A percentile compares a stretch with the other conserved stretches of the same genome.
Evolutionary conservation across 2,329 filamentous ascomycete genomes (phyloP).

Genomic region (Colletotrichum eremochloae): DNA sequence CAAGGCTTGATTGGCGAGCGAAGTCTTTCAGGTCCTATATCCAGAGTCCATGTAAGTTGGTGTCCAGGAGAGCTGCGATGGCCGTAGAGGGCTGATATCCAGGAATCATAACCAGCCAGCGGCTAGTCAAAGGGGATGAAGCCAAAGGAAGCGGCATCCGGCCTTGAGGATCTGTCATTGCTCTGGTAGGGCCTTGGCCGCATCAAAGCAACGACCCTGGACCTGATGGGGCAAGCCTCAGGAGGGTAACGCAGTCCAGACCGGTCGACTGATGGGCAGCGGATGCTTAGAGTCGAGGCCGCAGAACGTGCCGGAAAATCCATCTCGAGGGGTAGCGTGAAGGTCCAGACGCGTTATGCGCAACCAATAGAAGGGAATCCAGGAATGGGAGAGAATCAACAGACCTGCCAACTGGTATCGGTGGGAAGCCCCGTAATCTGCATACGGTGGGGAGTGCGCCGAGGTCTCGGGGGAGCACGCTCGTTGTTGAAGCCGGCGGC

Average conservation of each 20-base stretch:
- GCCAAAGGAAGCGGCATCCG: slow-evolving; percentile 28
- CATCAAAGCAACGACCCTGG: slow-evolving; percentile 40
- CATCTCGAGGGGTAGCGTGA: slow-evolving; percentile 17
- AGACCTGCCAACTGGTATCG: slow-evolving; percentile 99
- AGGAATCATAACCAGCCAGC: slow-evolving; percentile 19
- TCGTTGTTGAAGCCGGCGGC: slow-evolving; percentile 62
- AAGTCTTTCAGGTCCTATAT: slow-evolving; percentile 99
- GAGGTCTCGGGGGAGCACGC: slow-evolving; percentile 78
- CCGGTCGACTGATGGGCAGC: slow-evolving; percentile 11
- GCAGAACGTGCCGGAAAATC: slow-evolving; percentile 25
- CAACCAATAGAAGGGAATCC: slow-evolving; percentile 49
- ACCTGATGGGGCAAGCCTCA: slow-evolving; percentile 40
- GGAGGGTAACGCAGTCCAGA: slow-evolving; percentile 24
- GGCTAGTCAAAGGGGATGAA: slow-evolving; percentile 12
- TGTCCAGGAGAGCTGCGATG: slow-evolving; percentile 47
- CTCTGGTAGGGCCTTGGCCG: slow-evolving; percentile 22
- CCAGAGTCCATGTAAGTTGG: slow-evolving; percentile 84
- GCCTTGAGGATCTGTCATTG: slow-evolving; percentile 36
- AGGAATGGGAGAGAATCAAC: slow-evolving; percentile 72
- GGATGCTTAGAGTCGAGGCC: slow-evolving; percentile 18
- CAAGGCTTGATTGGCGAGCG: slow-evolving; percentile 93
- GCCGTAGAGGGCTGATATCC: slow-evolving; percentile 38
- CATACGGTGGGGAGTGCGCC: slow-evolving; percentile 96
- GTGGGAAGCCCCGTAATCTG: slow-evolving; percentile 95
- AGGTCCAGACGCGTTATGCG: slow-evolving; percentile 34